phyloP scores from a whole-genome alignment of 2,329 filamentous ascomycete species.

The Clonostachys rosea region DNA sequence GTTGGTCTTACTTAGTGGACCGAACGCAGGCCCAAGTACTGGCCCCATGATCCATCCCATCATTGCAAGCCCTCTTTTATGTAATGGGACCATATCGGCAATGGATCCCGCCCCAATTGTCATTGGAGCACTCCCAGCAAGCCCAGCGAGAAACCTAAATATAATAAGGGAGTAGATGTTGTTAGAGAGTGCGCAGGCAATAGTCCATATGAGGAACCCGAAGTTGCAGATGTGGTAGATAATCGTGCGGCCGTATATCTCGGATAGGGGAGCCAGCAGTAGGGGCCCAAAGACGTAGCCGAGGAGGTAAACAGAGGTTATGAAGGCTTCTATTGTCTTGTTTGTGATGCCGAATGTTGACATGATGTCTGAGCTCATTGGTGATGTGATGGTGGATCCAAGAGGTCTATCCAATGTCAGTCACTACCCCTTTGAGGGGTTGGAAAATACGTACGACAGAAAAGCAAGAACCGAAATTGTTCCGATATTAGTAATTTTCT shows the following conservation, averaged over 20 bases:
- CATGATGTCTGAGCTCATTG: slow-evolving; percentile 45
- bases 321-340: slow-evolving; percentile 35
- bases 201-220: slow-evolving; percentile 44
- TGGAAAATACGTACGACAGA: slow-evolving; percentile 20
- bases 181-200: slow-evolving; percentile 42
- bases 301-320: slow-evolving; percentile 34
- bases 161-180: slow-evolving; percentile 40
- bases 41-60: slow-evolving; percentile 42
- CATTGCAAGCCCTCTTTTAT: slow-evolving; percentile 43
- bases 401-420: slow-evolving; percentile 30
- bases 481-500: slow-evolving; percentile 25
- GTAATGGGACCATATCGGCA: slow-evolving; percentile 41
- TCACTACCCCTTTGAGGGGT: background rate
- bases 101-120: slow-evolving; percentile 45
- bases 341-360: slow-evolving; percentile 41
- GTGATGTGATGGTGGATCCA: slow-evolving; percentile 53
- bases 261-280: slow-evolving; percentile 44
- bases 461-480: slow-evolving; percentile 34
- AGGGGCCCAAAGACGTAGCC: slow-evolving; percentile 49
- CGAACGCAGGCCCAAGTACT: slow-evolving; percentile 40
- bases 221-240: slow-evolving; percentile 39
- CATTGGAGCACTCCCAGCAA: slow-evolving; percentile 25
- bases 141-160: slow-evolving; percentile 40
- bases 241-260: slow-evolving; percentile 42
- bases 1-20: slow-evolving; percentile 32